Evolutionary conservation across 805 yeast genomes (phyloP).

Genomic region (Saccharomyces mikatae): DNA sequence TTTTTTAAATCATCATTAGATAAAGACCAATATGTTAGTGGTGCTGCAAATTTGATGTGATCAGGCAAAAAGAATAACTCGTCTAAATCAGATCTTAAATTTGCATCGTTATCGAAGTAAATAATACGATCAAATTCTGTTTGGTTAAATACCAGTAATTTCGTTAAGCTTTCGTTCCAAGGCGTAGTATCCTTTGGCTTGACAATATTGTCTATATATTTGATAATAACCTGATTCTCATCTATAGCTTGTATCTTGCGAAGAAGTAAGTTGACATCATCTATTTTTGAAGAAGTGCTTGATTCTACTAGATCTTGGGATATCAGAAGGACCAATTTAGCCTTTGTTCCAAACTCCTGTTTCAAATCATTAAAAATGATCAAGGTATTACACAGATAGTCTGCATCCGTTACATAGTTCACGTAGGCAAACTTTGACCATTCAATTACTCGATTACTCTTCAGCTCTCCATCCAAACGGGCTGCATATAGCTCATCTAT

Average conservation of each 20-base stretch:
- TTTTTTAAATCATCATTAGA: constrained; percentile 21
- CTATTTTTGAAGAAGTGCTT: constrained; percentile 9
- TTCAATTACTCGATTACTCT: constrained; percentile 20
- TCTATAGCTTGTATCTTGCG: constrained; percentile 7
- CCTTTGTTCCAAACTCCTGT: constrained; percentile 32
- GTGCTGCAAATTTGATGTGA: constrained; percentile 37
- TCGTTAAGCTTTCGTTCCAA: constrained; percentile 50
- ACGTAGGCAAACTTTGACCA: constrained; percentile 49
- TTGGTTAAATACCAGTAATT: constrained; percentile 44
- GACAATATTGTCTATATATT: constrained; percentile 16
- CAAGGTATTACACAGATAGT: constrained; percentile 45
- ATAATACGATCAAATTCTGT: constrained; percentile 45
- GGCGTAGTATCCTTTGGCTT: constrained; percentile 25
- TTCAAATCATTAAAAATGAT: constrained; percentile 39
- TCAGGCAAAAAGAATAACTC: constrained; percentile 46
- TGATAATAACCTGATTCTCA: constrained; percentile 21
- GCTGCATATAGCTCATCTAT: constrained; percentile 19
- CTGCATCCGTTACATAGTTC: constrained; percentile 48
- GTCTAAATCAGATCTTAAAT: constrained; percentile 36
- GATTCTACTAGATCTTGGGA: constrained; percentile 23
- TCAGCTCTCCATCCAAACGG: constrained; percentile 5
- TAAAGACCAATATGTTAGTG: constrained; percentile 37
- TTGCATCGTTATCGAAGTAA: constrained; percentile 52
- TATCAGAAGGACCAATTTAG: constrained; percentile 41
- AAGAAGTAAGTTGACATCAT: constrained; percentile 2